Evolutionary conservation across 345 rosid genomes (phyloP), one percentile per base, ranked within the genome.

Genomic region (Dipteronia dyeriana): DNA sequence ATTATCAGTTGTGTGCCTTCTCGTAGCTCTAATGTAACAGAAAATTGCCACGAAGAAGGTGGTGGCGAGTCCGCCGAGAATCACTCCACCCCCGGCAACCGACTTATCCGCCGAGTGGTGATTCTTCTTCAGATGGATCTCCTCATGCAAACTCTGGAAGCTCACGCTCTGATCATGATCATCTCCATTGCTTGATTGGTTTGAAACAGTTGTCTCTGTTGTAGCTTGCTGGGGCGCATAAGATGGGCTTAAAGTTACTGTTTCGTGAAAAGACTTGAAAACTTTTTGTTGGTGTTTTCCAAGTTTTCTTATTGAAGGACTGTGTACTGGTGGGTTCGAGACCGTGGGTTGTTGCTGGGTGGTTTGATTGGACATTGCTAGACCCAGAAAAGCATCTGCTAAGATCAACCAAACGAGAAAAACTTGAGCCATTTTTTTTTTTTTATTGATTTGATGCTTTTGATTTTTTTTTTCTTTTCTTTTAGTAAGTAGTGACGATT

Each of bases 41-140:
- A 94, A 85, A 78, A 92, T 83, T 4, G 85, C 89, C 73, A 87
- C 94, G 76, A 90, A 68, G 76, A 94, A 94, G 3, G 88, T 82
- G 12, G 91, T 85, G 11, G 90, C 98, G 26, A 94, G 92, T 12
- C 92, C 89, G 0, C 94, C 97, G 0, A 92, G 88, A 22, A 94
- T 90, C 38, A 92, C 91, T 19, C 97, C 97, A 2, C 97, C 97
- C 0, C 95, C 98, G 10, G 91, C 98, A 6, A 91, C 84, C 2
- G 97, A 94, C 70, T 80, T 89, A 56, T 94, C 95, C 68, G 31
- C 70, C 10, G 89, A 79, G n/a, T 78, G 87, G 16, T 85, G 91
- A 78, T 81, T 87, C 77, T 75, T 80, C 29, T 43, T 56, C 49
- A 78, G 60, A 34, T 68, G 79, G 61, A 72, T 53, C n/a, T 68